Conservation (phyloP, 139 green algal genomes). For the Asterochloris erici region DNA sequence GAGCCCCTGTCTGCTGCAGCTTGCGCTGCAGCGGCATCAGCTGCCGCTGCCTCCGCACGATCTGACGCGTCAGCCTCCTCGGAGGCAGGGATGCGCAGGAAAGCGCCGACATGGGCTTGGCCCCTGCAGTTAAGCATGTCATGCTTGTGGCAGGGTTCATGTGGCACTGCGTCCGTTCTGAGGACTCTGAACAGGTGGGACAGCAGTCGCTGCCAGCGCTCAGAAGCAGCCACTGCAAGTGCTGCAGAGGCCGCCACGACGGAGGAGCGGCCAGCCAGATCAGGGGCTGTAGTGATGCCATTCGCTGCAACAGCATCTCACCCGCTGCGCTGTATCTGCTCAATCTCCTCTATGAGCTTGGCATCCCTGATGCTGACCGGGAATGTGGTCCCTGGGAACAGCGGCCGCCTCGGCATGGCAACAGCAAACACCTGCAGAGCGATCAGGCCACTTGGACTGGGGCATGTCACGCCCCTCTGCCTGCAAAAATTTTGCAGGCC, state of each 20-base stretch:
- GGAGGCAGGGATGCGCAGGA: slow-evolving; percentile 50
- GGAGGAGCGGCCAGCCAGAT: neutral
- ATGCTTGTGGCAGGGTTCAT: neutral
- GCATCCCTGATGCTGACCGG: slow-evolving; percentile 76
- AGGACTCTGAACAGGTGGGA: neutral
- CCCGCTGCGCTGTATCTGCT: slow-evolving; percentile 65
- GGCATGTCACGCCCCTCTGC: neutral
- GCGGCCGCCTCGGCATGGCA: slow-evolving; percentile 64
- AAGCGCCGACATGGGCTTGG: slow-evolving; percentile 91
- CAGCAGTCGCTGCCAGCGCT: neutral
- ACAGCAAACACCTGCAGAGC: slow-evolving; percentile 66
- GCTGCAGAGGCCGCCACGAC: neutral
- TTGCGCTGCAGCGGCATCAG: neutral
- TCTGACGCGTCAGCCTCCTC: slow-evolving; percentile 16
- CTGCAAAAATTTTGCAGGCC: neutral
- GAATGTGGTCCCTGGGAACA: slow-evolving; percentile 86
- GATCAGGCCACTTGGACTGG: neutral
- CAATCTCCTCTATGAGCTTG: slow-evolving; percentile 78
- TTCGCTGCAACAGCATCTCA: slow-evolving; percentile 23
- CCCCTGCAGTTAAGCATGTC: slow-evolving; percentile 35
- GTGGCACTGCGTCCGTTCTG: neutral
- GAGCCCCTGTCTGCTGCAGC: slow-evolving; percentile 12
- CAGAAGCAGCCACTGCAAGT: neutral
- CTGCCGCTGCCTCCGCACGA: slow-evolving; percentile 5
- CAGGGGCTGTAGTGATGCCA: neutral